Base-by-base conservation (phyloP, 768 basidiomycete species). In the Suillus cothurnatus region DNA sequence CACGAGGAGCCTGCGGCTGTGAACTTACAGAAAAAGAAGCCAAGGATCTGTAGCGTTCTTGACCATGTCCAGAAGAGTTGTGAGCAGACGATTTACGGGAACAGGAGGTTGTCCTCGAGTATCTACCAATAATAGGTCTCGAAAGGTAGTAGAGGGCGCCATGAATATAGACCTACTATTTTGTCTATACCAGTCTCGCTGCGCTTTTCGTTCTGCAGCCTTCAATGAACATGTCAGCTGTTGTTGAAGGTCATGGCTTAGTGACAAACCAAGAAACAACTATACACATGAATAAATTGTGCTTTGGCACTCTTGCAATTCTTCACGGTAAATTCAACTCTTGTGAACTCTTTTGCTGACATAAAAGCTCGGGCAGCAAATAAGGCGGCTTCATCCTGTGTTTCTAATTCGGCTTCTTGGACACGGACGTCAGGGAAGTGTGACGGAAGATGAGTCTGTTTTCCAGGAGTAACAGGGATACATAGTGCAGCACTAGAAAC, bases 121-220 rank as follows among this genome's bases (percentile, higher is more conserved):
- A 72, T 85, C 92, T 93, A 47, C 64, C 52, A 47, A 61, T 36
- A 32, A 56, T 43, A 52, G 32, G 34, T 32, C 36, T 39, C 6
- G 36, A 47, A n/a, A 23, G 23, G 50, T 15, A 49, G 26, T 61
- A 19, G 14, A 32, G 15, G 23, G 0, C 9, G 62, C 32, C 32
- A 57, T 66, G 39, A 23, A 59, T 59, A 41, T 17, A 53, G 12
- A 81, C 88, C 67, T 67, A 90, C 93, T 87, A 71, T 92, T 86
- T 69, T 90, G 81, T 78, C 88, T 89, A 79, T 94, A 92, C 93
- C 93, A 95, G 64, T 92, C 88, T 70, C 91, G 84, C 70, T 91
- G 84, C 1, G 93, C 88, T 69, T 86, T 87, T 72, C 91, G 91
- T 80, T 98, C 96, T 64, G 88, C 87, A 15, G 90, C 89, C 95